Percentiles rank a stretch among this genome's conserved stretches.
Evolutionary conservation across 2,329 filamentous ascomycete species (phyloP).

Genomic region (Talaromyces funiculosus): DNA sequence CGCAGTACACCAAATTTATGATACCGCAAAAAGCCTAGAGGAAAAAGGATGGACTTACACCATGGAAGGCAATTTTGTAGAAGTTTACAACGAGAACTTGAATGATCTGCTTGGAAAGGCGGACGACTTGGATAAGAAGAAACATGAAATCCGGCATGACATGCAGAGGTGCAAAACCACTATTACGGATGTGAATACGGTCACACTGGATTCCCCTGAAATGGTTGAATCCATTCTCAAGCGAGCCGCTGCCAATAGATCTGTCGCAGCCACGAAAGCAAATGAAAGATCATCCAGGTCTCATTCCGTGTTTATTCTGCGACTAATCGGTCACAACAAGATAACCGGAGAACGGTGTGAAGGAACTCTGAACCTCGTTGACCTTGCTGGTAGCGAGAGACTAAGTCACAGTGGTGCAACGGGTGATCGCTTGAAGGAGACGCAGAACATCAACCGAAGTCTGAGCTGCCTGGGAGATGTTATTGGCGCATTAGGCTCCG

Average conservation of each 20-base stretch:
- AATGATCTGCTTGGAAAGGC: constrained; percentile 77
- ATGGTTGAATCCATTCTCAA: constrained; percentile 75
- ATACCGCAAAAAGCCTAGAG: constrained; percentile 73
- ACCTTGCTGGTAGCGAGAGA: constrained; percentile 87
- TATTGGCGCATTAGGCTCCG: constrained; percentile 83
- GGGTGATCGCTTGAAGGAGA: constrained; percentile 84
- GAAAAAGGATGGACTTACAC: constrained; percentile 92
- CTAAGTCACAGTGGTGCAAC: constrained; percentile 81
- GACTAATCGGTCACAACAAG: constrained; percentile 59
- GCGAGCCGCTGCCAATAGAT: constrained; percentile 77
- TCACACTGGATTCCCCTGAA: constrained; percentile 69
- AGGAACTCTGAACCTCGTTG: constrained; percentile 90
- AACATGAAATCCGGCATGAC: constrained; percentile 86
- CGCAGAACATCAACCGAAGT: constrained; percentile 95
- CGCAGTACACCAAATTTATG: constrained; percentile 89
- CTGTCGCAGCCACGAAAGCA: constrained; percentile 92
- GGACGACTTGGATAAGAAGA: constrained; percentile 69
- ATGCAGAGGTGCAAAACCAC: constrained; percentile 72
- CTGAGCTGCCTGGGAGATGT: constrained; percentile 90
- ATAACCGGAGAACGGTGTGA: constrained; percentile 80
- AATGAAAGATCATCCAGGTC: constrained; percentile 92
- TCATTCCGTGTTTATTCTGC: constrained; percentile 92
- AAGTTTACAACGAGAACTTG: constrained; percentile 97
- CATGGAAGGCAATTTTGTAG: constrained; percentile 92
- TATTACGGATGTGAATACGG: constrained; percentile 72